Base-by-base conservation (phyloP, 2,329 filamentous ascomycete genomes). In the Alternaria solani region DNA sequence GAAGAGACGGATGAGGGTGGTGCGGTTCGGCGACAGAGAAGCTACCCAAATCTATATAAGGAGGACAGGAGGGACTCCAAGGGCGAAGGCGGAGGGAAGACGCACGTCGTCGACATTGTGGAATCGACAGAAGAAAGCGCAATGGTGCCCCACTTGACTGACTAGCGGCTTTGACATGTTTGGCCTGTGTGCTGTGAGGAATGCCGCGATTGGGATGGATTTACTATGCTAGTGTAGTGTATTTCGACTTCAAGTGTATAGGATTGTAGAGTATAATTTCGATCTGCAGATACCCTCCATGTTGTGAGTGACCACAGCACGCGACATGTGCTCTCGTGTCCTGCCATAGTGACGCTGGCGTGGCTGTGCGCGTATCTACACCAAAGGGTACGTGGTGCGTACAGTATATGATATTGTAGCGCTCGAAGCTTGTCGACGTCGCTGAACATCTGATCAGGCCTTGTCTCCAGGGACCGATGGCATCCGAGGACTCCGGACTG, bases 11-110 rank as follows among this genome's bases (percentile, higher is more conserved):
- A 66, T 11, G 64, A 68, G 11, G 62, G 64, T 18, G 62, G 47
- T 2, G 63, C 68, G 42, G 41, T 75, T n/a, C 71, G 81, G 57
- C 64, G 78, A 59, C 73, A 78, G 64, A 74, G 80, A 55, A 82
- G 75, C 53, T 72, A 76, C 47, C 73, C 74, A 36, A 77, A 78
- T 49, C 39, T 75, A 47, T 73, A 77, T 58, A 63, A 56, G 26
- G 56, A 60, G 38, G 66, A 65, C 16, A 65, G 67, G 46, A 60
- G 66, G 47, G 66, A 67, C 39, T 69, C 70, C 0, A 65, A 69
- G 47, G 51, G 48, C 7, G 58, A 57, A 26, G 20, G 7, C 18
- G 58, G 42, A 41, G 28, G 18, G 18, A 42, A 60, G 32, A 16
- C 44, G 4, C 47, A 60, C 5, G 39, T 11, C 38, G 41, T 43